Base-by-base conservation (phyloP, 192 early-diverging fungal species). In the Coemansia sp. region DNA sequence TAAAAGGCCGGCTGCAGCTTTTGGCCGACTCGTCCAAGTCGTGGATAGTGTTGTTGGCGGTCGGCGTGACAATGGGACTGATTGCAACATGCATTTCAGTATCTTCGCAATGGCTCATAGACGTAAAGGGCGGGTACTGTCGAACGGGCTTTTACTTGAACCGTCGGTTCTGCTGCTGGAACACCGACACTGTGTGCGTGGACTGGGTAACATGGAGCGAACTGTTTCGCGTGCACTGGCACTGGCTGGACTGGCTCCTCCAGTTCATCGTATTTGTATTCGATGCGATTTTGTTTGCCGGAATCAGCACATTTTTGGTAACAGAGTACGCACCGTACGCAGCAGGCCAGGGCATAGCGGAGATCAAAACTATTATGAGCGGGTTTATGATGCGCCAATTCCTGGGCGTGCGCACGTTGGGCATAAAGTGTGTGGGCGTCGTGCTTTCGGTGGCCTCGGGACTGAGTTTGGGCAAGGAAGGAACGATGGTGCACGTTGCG, bases 401-500 rank as follows among this genome's bases (percentile, higher is more conserved):
- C 77, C 70, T 93, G 23, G 89, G 87, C 2, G 68, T 81, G 22
- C 81, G 85, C 61, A 93, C 91, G 3, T 78, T 93, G 43, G 52
- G 85, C 35, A 81, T 97, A 57, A 99, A 99, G 74, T 90, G 88
- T 64, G 69, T 96, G 54, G 94, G 94, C 24, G 73, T 96, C 54
- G 90, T 92, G 69, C 71, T 96, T 74, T 84, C 92, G 0, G 92
- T 94, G 0, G 94, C 95, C 1, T 92, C 93, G 8, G 94, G 94
- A 12, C 73, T 98, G 57, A 90, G 88, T 53, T 83, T 98, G 16
- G 96, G 96, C 39, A 98, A 98, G 73, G 91, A 99, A 69, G 97
- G 94, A 6, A 91, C 97, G 4, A 88, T 96, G 23, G 94, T 99
- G 12, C 97, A 99, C 55, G 92, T 98, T 64, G 90, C 94, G 1